Evolutionary conservation across 2,329 filamentous ascomycete genomes (phyloP).

Genomic region (Trichoderma harzianum): DNA sequence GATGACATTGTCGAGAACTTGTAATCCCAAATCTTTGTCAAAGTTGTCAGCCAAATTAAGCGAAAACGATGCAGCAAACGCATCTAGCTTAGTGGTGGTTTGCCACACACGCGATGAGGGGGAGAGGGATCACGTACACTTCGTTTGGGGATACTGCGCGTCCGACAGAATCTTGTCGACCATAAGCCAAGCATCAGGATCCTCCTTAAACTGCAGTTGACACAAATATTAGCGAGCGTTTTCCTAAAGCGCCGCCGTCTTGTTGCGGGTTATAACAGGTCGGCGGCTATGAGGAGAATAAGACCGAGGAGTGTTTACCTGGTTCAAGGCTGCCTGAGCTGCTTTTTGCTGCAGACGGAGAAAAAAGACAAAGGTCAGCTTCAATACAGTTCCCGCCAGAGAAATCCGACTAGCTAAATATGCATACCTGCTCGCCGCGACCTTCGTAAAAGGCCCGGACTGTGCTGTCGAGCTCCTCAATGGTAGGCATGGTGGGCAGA

Average conservation of each 20-base stretch:
- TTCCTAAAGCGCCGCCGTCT: background rate
- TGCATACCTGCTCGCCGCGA: constrained; percentile 81
- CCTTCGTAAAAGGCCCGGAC: constrained; percentile 98
- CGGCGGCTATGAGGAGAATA: background rate
- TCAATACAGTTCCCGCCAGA: background rate
- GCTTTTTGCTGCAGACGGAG: constrained; percentile 76
- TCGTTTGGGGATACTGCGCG: constrained; percentile 90
- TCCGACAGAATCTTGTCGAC: constrained; percentile 96
- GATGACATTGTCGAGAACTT: constrained; percentile 97
- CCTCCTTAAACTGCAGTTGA: constrained; percentile 83
- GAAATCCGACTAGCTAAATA: background rate
- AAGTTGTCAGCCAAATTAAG: constrained; percentile 26
- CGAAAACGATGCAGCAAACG: background rate
- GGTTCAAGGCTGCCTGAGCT: constrained; percentile 88
- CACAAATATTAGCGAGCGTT: background rate
- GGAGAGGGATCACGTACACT: constrained; percentile 61
- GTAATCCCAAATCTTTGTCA: constrained; percentile 75
- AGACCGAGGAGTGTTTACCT: constrained; percentile 57
- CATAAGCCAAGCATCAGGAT: constrained; percentile 94
- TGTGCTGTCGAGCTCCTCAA: constrained; percentile 93
- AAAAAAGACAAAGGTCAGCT: constrained; percentile 40
- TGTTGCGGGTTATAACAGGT: background rate
- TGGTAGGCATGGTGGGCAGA: constrained; percentile 59
- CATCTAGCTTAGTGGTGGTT: background rate
- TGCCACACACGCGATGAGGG: background rate